Conservation (phyloP, 140 eudicot species). For the Anethum foeniculum region DNA sequence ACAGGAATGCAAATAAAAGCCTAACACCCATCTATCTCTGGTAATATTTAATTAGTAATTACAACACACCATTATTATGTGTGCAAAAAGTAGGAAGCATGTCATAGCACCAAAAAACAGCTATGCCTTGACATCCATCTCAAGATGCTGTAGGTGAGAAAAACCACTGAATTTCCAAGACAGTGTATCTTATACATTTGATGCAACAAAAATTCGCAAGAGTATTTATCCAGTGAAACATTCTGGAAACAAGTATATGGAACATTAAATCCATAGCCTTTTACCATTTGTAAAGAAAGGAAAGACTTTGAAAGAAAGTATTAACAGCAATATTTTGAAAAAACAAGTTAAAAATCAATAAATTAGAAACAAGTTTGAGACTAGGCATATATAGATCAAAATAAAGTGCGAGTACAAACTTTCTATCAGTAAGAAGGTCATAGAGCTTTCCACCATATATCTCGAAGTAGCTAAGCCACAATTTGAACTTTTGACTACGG, state of each 20-base stretch:
- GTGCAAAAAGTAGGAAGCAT: not conserved
- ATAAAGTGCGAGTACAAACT: constrained; percentile 36
- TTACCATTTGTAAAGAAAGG: not conserved
- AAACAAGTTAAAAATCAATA: not conserved
- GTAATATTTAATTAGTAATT: not conserved
- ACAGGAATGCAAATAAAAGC: not conserved
- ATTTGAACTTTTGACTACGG: constrained; percentile 76
- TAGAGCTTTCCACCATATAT: constrained; percentile 96
- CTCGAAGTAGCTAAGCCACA: constrained; percentile 98
- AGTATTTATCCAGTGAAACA: not conserved
- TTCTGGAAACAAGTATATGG: not conserved
- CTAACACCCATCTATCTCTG: not conserved
- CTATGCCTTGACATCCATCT: not conserved
- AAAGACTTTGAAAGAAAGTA: not conserved
- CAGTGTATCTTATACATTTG: not conserved
- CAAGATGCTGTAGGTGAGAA: not conserved
- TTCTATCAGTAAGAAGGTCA: constrained; percentile 91
- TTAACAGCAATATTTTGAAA: not conserved
- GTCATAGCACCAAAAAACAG: not conserved
- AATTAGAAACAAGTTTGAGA: constrained; percentile 12
- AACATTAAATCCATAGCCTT: not conserved
- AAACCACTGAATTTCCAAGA: not conserved
- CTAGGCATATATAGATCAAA: not conserved
- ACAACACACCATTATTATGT: not conserved
- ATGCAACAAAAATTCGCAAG: not conserved